Evolutionary conservation across 495 filamentous ascomycete genomes (phyloP).

Genomic region (Neohortaea acidophila): DNA sequence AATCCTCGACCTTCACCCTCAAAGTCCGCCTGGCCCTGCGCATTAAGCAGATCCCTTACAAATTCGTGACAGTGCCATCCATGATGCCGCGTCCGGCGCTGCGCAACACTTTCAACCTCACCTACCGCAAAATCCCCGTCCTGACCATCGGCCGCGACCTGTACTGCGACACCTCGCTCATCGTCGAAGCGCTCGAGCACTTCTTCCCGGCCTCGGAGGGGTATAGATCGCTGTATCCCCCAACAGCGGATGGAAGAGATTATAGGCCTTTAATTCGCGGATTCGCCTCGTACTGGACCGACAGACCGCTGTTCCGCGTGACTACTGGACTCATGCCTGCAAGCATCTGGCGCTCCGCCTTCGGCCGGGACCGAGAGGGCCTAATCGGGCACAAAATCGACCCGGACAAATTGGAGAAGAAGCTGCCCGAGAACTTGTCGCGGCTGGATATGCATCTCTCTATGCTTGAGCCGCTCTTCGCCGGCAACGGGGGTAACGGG

Average conservation of each 20-base stretch:
- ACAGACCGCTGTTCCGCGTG: conserved; percentile 22
- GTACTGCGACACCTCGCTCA: conserved; percentile 24
- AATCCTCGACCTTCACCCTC: conserved; percentile 19
- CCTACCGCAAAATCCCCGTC: conserved; percentile 26
- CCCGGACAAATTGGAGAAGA: conserved; percentile 21
- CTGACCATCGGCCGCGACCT: conserved; percentile 24
- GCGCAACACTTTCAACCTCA: conserved; percentile 16
- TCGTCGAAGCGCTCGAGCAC: conserved; percentile 25
- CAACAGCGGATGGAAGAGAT: conserved; percentile 7
- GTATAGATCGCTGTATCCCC: conserved; percentile 16
- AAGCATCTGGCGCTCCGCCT: conserved; percentile 20
- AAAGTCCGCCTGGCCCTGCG: conserved; percentile 19
- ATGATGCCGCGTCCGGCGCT: conserved; percentile 21
- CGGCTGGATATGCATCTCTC: conserved; percentile 24
- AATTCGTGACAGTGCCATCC: conserved; percentile 18
- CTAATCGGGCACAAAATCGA: conserved; percentile 24
- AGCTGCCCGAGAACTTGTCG: conserved; percentile 20
- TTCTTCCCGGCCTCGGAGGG: conserved; percentile 18
- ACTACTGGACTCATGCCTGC: conserved; percentile 24
- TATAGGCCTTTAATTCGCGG: conserved; percentile 16
- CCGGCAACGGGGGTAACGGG: neutral
- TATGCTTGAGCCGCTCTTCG: conserved; percentile 22
- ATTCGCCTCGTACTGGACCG: conserved; percentile 17
- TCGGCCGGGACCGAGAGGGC: conserved; percentile 20
- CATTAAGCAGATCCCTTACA: conserved; percentile 19